Evolutionary conservation across 805 yeast genomes (phyloP), one percentile per base, ranked within the genome.

Genomic region (Lachancea lanzarotensis): DNA sequence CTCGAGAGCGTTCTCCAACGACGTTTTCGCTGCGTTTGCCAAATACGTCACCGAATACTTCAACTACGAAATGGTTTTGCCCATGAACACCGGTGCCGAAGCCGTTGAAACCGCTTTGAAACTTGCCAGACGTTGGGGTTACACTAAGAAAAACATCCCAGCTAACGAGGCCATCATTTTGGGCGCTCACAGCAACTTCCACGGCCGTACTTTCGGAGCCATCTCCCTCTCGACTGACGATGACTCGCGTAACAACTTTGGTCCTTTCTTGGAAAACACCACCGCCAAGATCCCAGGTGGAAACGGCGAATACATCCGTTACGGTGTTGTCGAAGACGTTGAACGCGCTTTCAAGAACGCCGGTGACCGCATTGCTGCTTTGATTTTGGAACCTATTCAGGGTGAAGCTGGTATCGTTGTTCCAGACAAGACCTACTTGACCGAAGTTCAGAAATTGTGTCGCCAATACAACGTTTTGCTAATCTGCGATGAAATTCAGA

Each of bases 71-170:
- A 82, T 80, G 84, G 91, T 91, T 10, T 72, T 91, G 63, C 98
- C 98, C 53, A 91, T 90, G 97, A 91, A 91, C 73, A 91, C 98
- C 12, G 98, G 98, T 63, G 97, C 97, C 33, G 98, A 91, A 71
- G 98, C 98, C 9, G 98, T 91, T 35, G 98, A 91, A 71, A 87
- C 96, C 34, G 96, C 85, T 25, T 73, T 91, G 63, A 91, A 91
- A 68, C 72, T 91, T 48, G 97, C 97, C 42, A 82, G 98, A 76
- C 82, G 91, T 72, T 91, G 98, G 98, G 98, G 97, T 45, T 91
- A 90, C 72, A 75, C 75, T 57, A 80, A 79, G 65, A 91, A 91
- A 71, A 84, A 84, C 2, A 91, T 91, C 55, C 82, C 89, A 27
- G 75, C 79, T 25, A 79, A 78, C 58, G 86, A 91, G 67, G 96